Evolutionary conservation across 345 rosid genomes (phyloP).

Genomic region (Populus alba): DNA sequence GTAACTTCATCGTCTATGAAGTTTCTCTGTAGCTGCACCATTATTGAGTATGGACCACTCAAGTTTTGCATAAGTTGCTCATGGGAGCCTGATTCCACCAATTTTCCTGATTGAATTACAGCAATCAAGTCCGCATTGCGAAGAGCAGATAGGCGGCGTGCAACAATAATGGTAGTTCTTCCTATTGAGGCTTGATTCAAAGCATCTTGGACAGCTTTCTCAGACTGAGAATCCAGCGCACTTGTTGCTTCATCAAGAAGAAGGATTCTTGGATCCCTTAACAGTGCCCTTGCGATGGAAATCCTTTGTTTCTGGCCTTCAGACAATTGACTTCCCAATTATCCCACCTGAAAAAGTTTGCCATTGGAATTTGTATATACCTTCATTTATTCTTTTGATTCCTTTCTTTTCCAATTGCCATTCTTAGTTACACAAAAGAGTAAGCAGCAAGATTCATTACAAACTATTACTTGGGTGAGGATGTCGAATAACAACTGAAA

Average conservation of each 20-base stretch:
- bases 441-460: too few relatives aligned
- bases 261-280: slow-evolving; percentile 10
- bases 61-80: slow-evolving; percentile 39
- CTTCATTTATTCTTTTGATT: neutral
- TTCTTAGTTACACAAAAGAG: neutral
- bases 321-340: slow-evolving; percentile 5
- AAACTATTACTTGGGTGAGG: too few relatives aligned
- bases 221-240: slow-evolving; percentile 34
- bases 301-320: slow-evolving; percentile 14
- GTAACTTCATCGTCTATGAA: neutral
- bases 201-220: slow-evolving; percentile 36
- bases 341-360: neutral
- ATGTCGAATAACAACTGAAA: too few relatives aligned
- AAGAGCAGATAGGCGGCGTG: slow-evolving; percentile 24
- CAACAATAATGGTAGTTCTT: slow-evolving; percentile 26
- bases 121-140: slow-evolving; percentile 37
- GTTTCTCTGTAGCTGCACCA: slow-evolving; percentile 41
- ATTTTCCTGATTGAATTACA: slow-evolving; percentile 41
- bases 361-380: neutral
- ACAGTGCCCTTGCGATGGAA: slow-evolving; percentile 9
- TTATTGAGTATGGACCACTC: slow-evolving; percentile 28
- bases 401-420: neutral
- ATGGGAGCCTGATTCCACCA: slow-evolving; percentile 50
- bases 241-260: slow-evolving; percentile 39
- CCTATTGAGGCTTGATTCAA: slow-evolving; percentile 27